These are phyloP conservation scores for Tothia fuscella DNA, from an alignment of 2,329 filamentous ascomycete species.

Conservation along the genomic window DNA sequence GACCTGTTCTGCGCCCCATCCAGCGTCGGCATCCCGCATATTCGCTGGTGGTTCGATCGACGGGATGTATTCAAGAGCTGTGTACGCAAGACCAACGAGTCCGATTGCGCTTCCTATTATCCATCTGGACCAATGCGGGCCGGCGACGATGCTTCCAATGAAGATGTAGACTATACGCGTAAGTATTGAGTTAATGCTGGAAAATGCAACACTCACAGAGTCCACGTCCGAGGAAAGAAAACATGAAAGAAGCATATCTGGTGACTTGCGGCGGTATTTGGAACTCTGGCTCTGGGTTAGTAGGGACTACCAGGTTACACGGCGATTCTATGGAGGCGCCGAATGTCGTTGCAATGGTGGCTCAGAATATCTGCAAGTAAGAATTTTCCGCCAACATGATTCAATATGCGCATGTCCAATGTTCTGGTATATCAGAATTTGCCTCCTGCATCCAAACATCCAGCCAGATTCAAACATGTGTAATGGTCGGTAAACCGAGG, in stretches of 20 bases:
- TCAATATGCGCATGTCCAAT: too few species aligned
- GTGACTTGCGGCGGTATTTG: constrained; percentile 87
- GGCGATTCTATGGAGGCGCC: constrained; percentile 4
- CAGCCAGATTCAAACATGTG: too few species aligned
- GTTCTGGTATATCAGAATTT: too few species aligned
- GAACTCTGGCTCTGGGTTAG: constrained; percentile 73
- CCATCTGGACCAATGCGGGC: constrained; percentile 52
- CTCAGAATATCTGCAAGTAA: neutral
- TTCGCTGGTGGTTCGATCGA: constrained; percentile 42
- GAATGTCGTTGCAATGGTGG: neutral
- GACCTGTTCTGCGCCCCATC: constrained; percentile 42
- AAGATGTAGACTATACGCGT: constrained; percentile 76
- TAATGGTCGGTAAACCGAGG: too few species aligned
- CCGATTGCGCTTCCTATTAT: constrained; percentile 70
- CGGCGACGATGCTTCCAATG: constrained; percentile 73
- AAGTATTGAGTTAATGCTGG: constrained; percentile 1
- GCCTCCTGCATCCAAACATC: too few species aligned
- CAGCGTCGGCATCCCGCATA: constrained; percentile 42
- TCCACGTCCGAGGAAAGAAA: constrained; percentile 92
- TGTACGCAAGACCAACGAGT: constrained; percentile 65
- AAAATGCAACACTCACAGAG: constrained; percentile 56
- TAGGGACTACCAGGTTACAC: too few species aligned
- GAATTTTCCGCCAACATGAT: too few species aligned
- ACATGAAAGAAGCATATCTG: constrained; percentile 93
- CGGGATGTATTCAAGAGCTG: constrained; percentile 37